Evolutionary conservation across 192 early-diverging fungal species (phyloP).

Genomic region (Backusella luteola): DNA sequence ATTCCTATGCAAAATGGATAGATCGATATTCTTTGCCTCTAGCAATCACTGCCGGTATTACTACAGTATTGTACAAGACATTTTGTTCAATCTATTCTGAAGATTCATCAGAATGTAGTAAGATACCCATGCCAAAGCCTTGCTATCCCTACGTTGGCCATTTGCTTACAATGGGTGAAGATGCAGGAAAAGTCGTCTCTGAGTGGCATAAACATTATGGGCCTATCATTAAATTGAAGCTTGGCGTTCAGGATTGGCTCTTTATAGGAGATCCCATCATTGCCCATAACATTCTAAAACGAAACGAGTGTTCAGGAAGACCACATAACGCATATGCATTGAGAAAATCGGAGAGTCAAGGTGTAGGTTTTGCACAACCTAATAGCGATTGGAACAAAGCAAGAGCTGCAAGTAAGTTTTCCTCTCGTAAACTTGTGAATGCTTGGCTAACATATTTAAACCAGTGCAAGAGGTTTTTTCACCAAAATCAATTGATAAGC

Average conservation of each 20-base stretch:
- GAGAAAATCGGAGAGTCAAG: background rate
- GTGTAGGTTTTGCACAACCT: background rate
- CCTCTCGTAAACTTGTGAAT: too few species aligned
- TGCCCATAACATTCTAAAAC: constrained; percentile 3
- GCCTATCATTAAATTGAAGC: background rate
- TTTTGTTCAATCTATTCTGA: background rate
- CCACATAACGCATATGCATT: background rate
- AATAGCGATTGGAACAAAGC: background rate
- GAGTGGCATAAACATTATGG: constrained; percentile 5
- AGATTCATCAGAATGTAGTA: background rate
- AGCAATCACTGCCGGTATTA: background rate
- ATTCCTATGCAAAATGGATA: background rate
- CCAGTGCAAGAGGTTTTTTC: background rate
- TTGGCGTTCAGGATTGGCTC: constrained; percentile 9
- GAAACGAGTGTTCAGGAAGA: background rate
- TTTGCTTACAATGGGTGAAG: background rate
- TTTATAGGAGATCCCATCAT: constrained; percentile 6
- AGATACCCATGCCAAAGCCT: background rate
- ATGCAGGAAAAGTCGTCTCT: background rate
- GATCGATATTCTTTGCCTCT: background rate
- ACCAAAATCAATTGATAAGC: background rate
- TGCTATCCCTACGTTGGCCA: constrained; percentile 5
- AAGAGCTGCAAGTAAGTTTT: background rate
- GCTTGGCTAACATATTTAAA: too few species aligned
- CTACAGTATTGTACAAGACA: background rate